A percentile compares a stretch with the other conserved stretches of the same genome.
Conservation (phyloP, 169 alveolate species). For the Cyclospora cayetanensis region DNA sequence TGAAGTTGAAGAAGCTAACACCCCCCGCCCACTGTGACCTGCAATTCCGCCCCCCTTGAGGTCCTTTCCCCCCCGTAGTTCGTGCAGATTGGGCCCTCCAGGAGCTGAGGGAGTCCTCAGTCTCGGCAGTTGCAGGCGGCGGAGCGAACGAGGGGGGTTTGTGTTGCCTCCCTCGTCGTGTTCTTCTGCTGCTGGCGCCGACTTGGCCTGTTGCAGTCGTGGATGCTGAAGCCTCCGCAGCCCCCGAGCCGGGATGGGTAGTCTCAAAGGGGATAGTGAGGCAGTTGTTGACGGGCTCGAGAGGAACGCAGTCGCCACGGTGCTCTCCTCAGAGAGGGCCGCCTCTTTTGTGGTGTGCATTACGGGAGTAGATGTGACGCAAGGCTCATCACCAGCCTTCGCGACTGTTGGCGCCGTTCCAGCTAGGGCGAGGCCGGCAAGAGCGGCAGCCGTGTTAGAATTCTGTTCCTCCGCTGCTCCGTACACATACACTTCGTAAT, state of each 20-base stretch:
- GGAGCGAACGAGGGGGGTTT: neutral
- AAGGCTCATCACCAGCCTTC: too few relatives aligned
- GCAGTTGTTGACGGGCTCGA: neutral
- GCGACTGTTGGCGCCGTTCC: neutral
- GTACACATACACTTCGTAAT: constrained; percentile 30
- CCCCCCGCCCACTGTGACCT: neutral
- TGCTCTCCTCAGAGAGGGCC: neutral
- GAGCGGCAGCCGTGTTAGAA: neutral
- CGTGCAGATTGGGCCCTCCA: neutral
- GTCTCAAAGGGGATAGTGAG: constrained; percentile 5
- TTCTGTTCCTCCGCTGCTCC: neutral
- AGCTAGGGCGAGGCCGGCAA: neutral
- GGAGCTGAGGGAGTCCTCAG: neutral
- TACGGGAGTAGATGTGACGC: too few relatives aligned
- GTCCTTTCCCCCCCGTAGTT: neutral
- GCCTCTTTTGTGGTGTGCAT: neutral
- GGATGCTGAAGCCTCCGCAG: constrained; percentile 52
- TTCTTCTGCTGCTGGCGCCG: neutral
- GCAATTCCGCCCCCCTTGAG: neutral
- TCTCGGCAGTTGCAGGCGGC: constrained; percentile 30
- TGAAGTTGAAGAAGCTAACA: neutral
- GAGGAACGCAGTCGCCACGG: neutral
- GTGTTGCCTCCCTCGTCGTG: neutral
- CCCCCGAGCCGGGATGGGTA: constrained; percentile 31
- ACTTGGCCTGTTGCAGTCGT: neutral